Percentiles rank a stretch among this genome's conserved stretches.
Evolutionary conservation across 305 asterid species (phyloP).

Genomic region (Solanum hybrid): DNA sequence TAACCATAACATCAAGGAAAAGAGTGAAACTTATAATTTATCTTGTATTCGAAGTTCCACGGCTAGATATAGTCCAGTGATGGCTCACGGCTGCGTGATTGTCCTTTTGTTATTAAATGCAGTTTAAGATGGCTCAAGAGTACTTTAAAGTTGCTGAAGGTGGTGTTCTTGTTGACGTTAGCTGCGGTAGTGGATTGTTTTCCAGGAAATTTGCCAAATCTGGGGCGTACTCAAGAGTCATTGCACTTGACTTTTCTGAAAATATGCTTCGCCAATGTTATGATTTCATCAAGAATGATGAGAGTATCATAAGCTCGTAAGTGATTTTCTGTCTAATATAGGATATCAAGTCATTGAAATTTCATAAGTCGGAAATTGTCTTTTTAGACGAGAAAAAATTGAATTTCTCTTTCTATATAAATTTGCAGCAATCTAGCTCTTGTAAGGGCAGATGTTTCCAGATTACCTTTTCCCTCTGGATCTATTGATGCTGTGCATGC

Average conservation of each 20-base stretch:
- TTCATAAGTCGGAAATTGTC: neutral
- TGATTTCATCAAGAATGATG: constrained; percentile 66
- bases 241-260: constrained; percentile 92
- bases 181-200: constrained; percentile 94
- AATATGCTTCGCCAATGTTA: constrained; percentile 91
- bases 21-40: neutral
- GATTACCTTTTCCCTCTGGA: constrained; percentile 87
- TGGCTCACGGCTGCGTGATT: neutral
- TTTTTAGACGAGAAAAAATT: neutral
- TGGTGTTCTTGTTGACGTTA: constrained; percentile 79
- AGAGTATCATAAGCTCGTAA: constrained; percentile 54
- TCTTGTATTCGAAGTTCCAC: neutral
- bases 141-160: constrained; percentile 70
- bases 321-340: constrained; percentile 9
- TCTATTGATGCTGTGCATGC: constrained; percentile 91
- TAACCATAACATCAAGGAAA: neutral
- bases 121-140: constrained; percentile 91
- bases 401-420: neutral
- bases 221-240: constrained; percentile 60
- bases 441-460: constrained; percentile 89
- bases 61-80: neutral
- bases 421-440: constrained; percentile 69
- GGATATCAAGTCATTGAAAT: neutral
- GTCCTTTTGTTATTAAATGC: constrained; percentile 18
- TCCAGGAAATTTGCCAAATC: constrained; percentile 84